These are phyloP conservation scores for Cladophialophora carrionii DNA, from an alignment of 2,329 filamentous ascomycete species.

Conservation along the genomic window DNA sequence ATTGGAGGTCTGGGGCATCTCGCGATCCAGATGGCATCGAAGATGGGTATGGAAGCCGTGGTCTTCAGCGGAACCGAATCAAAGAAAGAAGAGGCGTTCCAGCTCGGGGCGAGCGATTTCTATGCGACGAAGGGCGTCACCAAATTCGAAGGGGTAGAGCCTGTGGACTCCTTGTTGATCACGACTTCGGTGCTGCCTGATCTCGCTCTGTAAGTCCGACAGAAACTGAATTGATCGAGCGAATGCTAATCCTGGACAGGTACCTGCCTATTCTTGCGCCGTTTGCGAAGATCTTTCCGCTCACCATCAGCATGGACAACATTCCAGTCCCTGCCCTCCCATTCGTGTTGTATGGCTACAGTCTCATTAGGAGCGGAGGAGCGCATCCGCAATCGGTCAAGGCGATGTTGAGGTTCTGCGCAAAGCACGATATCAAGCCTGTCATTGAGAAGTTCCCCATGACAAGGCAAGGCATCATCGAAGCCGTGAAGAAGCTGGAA, in stretches of 20 bases:
- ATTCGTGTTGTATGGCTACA: conserved; percentile 23
- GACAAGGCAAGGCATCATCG: conserved; percentile 52
- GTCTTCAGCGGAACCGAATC: conserved; percentile 63
- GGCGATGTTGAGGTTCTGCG: conserved; percentile 68
- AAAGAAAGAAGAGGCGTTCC: conserved; percentile 69
- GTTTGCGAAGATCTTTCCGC: conserved; percentile 43
- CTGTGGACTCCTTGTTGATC: conserved; percentile 43
- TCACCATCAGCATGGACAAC: conserved; percentile 40
- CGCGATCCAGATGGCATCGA: conserved; percentile 72
- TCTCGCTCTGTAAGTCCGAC: conserved; percentile 42
- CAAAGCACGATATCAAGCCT: conserved; percentile 64
- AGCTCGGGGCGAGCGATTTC: conserved; percentile 66
- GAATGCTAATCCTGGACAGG: conserved; percentile 13
- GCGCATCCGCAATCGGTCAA: conserved; percentile 58
- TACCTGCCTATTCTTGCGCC: conserved; percentile 42
- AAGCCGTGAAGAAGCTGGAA: conserved; percentile 54
- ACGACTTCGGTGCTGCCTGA: conserved; percentile 47
- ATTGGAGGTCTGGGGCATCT: conserved; percentile 77
- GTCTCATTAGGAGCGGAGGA: conserved; percentile 26
- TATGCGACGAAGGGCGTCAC: conserved; percentile 58
- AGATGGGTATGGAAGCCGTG: conserved; percentile 69
- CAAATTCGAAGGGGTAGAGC: conserved; percentile 38
- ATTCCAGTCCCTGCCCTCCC: conserved; percentile 26
- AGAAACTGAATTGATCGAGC: background rate
- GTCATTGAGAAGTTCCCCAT: conserved; percentile 68